phyloP scores from a whole-genome alignment of 768 basidiomycete genomes.

The Kwoniella sp. region DNA sequence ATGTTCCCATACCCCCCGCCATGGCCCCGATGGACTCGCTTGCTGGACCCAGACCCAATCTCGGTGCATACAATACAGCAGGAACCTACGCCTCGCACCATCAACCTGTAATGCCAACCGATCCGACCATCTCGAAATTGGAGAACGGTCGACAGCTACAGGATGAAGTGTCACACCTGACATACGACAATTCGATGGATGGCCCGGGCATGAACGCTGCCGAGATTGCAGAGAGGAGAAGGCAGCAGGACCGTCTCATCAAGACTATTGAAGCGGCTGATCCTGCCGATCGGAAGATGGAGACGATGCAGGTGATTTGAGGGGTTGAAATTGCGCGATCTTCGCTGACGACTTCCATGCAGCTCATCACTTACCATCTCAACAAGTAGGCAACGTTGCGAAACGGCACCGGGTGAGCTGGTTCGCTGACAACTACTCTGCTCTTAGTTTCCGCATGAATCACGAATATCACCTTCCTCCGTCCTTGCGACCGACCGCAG shows the following conservation, averaged over 20 bases:
- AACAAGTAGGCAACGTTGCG: slow-evolving; percentile 57
- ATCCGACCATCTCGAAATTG: background rate
- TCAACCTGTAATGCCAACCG: background rate
- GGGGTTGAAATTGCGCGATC: background rate
- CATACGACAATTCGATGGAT: slow-evolving; percentile 10
- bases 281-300: slow-evolving; percentile 18
- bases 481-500: slow-evolving; percentile 78
- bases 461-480: slow-evolving; percentile 81
- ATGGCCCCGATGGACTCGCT: slow-evolving; percentile 8
- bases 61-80: background rate
- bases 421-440: slow-evolving; percentile 52
- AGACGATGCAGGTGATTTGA: slow-evolving; percentile 31
- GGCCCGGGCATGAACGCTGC: slow-evolving; percentile 20
- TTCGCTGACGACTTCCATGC: background rate
- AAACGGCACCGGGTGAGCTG: background rate
- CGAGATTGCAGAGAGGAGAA: slow-evolving; percentile 20
- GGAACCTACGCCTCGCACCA: slow-evolving; percentile 7
- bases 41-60: slow-evolving; percentile 7
- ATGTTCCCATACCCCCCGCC: too few species aligned
- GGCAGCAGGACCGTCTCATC: slow-evolving; percentile 13
- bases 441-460: slow-evolving; percentile 53
- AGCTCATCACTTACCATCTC: slow-evolving; percentile 70
- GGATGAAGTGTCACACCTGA: slow-evolving; percentile 15
- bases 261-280: slow-evolving; percentile 15
- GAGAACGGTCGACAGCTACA: background rate